phyloP scores from a whole-genome alignment of 202 grass and related monocot genomes.

The Miscanthus sacchariflorus region DNA sequence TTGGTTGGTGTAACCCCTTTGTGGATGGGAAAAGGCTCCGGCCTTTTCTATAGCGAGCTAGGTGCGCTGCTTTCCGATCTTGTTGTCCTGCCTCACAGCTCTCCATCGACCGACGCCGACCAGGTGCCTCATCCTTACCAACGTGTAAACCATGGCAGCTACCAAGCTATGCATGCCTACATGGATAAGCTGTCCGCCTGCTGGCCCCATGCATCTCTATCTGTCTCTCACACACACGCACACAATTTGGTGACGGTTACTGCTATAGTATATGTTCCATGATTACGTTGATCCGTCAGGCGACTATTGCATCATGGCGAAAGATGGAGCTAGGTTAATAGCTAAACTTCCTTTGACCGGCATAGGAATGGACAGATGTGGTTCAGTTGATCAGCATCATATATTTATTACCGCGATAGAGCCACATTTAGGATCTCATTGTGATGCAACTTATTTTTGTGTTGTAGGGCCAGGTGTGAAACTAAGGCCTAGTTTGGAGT shows the following conservation, averaged over 20 bases:
- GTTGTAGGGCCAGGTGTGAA: too few relatives aligned
- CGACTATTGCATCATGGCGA: background rate
- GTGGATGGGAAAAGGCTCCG: constrained; percentile 52
- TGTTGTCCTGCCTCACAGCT: constrained; percentile 46
- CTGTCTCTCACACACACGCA: background rate
- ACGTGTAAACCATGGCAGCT: constrained; percentile 38
- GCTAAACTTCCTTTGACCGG: background rate
- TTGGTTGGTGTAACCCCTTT: constrained; percentile 35
- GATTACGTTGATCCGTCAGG: background rate
- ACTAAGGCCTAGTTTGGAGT: too few relatives aligned
- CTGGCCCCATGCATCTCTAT: background rate
- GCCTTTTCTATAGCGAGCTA: constrained; percentile 53
- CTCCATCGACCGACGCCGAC: background rate
- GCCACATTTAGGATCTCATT: background rate
- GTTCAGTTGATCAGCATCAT: background rate
- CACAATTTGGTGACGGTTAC: background rate
- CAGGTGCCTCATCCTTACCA: constrained; percentile 15
- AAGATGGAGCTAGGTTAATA: background rate
- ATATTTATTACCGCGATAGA: too few relatives aligned
- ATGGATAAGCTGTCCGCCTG: background rate
- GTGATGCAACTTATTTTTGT: background rate
- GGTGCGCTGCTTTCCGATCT: constrained; percentile 48
- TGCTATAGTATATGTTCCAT: background rate
- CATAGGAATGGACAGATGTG: background rate
- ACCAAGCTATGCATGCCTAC: background rate